phyloP scores from a whole-genome alignment of 306 rosid genomes.

The Castanea crenata region DNA sequence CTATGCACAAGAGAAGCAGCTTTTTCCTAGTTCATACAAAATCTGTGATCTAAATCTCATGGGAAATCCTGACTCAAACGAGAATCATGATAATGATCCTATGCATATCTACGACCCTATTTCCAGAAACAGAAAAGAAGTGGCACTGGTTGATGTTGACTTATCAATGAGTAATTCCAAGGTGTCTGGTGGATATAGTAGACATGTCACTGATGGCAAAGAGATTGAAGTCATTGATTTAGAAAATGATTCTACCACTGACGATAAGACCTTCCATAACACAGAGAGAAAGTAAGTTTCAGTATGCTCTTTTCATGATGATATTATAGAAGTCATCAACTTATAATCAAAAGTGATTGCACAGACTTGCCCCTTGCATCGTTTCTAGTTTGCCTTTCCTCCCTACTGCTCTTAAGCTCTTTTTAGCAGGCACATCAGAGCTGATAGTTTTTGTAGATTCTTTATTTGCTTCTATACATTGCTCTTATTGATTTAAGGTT shows the following conservation, averaged over 20 bases:
- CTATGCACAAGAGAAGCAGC: conserved; percentile 66
- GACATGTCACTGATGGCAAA: conserved; percentile 46
- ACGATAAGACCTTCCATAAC: conserved; percentile 47
- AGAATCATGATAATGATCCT: conserved; percentile 57
- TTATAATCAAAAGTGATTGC: conserved; percentile 10
- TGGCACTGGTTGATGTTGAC: conserved; percentile 56
- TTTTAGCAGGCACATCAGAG: conserved; percentile 6
- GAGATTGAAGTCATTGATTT: conserved; percentile 95
- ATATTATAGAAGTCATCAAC: conserved; percentile 5
- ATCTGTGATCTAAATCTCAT: conserved; percentile 96
- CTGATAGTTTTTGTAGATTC: conserved; percentile 21
- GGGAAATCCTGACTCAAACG: conserved; percentile 72
- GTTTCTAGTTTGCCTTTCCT: background rate
- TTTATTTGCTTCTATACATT: conserved; percentile 20
- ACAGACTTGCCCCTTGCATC: conserved; percentile 5
- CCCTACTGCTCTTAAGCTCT: background rate
- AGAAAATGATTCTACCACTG: conserved; percentile 62
- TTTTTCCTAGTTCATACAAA: conserved; percentile 70
- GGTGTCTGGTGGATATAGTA: conserved; percentile 49
- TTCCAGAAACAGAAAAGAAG: conserved; percentile 57
- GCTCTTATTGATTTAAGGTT: conserved; percentile 25
- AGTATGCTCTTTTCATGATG: conserved; percentile 9
- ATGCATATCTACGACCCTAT: conserved; percentile 42
- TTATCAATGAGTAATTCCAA: conserved; percentile 60
- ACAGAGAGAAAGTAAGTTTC: conserved; percentile 68